Conservation (phyloP, 176 grass and related monocot genomes). For the Coix lacrymajobi region DNA sequence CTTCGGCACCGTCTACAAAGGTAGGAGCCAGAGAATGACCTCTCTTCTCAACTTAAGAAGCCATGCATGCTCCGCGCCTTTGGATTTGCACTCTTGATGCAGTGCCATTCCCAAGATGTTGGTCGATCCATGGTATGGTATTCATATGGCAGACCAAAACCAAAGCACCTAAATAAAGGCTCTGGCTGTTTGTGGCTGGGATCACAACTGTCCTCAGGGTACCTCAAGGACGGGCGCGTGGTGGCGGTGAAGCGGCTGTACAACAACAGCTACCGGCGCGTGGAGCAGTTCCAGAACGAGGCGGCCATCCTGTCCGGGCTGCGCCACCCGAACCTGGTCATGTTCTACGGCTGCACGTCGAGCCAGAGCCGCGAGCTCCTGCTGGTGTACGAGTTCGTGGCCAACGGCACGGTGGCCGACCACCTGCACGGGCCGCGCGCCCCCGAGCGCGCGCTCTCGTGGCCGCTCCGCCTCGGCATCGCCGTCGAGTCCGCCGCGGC, state of each 20-base stretch:
- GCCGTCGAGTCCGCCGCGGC: constrained; percentile 86
- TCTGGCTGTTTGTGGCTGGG: background rate
- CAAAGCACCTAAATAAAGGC: background rate
- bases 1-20: constrained; percentile 94
- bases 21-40: constrained; percentile 39
- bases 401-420: constrained; percentile 83
- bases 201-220: no score
- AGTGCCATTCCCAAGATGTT: background rate
- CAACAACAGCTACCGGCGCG: constrained; percentile 59
- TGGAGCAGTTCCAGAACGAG: constrained; percentile 98
- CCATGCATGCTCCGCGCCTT: background rate
- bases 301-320: constrained; percentile 67
- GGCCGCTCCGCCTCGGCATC: constrained; percentile 63
- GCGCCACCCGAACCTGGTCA: constrained; percentile 85
- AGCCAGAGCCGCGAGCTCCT: constrained; percentile 70
- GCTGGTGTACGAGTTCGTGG: constrained; percentile 88
- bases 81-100: background rate
- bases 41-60: background rate
- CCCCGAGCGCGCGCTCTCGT: constrained; percentile 51
- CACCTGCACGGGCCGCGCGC: constrained; percentile 76
- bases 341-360: constrained; percentile 89
- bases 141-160: background rate
- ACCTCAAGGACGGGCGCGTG: constrained; percentile 64
- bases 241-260: constrained; percentile 92
- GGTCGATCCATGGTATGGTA: background rate